Conservation (phyloP, 805 yeast genomes). For the Saturnispora zaruensis region DNA sequence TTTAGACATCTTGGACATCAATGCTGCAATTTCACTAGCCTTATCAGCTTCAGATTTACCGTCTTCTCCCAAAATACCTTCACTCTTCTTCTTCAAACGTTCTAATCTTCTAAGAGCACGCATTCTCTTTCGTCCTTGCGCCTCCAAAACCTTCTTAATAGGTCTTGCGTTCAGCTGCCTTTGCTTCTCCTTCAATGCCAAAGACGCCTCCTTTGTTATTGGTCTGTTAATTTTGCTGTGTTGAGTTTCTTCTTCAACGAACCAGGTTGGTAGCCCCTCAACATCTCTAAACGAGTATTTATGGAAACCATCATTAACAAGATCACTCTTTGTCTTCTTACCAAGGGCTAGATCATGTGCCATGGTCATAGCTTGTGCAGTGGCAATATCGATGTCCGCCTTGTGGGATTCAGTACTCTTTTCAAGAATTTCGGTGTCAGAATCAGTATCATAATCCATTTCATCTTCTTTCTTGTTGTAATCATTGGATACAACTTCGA, state of each 20-base stretch:
- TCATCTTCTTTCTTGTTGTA: constrained; percentile 30
- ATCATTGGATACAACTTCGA: constrained; percentile 41
- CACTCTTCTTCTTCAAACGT: constrained; percentile 86
- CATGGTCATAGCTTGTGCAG: constrained; percentile 94
- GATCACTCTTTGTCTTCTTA: constrained; percentile 72
- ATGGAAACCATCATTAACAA: constrained; percentile 88
- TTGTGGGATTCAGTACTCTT: constrained; percentile 40
- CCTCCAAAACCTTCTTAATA: constrained; percentile 96
- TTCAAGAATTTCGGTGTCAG: constrained; percentile 44
- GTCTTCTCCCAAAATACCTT: constrained; percentile 77
- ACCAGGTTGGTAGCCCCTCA: constrained; percentile 96
- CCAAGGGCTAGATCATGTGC: constrained; percentile 95
- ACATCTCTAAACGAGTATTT: constrained; percentile 85
- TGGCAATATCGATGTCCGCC: constrained; percentile 70
- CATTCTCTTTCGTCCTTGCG: constrained; percentile 92
- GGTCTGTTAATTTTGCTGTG: constrained; percentile 86
- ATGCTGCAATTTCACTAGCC: constrained; percentile 82
- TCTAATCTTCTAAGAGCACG: constrained; percentile 83
- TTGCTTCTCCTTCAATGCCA: constrained; percentile 67
- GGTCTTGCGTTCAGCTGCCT: constrained; percentile 92
- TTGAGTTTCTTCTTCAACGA: constrained; percentile 79
- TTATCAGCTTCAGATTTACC: constrained; percentile 88
- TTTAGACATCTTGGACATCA: constrained; percentile 73
- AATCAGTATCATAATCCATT: constrained; percentile 37
- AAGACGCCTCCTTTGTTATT: constrained; percentile 87